Conservation (phyloP, 495 filamentous ascomycete species). For the Trypethelium eluteriae region DNA sequence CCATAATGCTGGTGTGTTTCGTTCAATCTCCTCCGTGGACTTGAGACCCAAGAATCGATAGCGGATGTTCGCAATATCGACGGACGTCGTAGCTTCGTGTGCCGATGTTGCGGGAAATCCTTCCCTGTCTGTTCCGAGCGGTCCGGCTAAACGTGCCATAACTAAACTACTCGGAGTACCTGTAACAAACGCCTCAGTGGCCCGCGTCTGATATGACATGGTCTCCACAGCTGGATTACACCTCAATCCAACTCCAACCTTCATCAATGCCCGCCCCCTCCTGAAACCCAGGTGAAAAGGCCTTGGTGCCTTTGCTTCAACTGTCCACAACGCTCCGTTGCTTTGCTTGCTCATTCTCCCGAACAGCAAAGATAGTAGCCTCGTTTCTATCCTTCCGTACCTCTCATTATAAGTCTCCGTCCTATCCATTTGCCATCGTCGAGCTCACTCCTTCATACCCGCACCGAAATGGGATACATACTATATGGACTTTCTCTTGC, state of each 20-base stretch:
- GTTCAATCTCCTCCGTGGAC: not conserved
- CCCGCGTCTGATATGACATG: not conserved
- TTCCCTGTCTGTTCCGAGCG: not conserved
- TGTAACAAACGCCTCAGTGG: not conserved
- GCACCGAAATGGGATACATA: slow-evolving; percentile 62
- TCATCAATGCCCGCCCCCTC: not conserved
- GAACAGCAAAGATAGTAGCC: not conserved
- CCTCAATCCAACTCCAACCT: not conserved
- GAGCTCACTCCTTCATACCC: slow-evolving; percentile 70
- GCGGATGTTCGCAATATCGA: not conserved
- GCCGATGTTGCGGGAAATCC: not conserved
- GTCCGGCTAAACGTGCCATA: not conserved
- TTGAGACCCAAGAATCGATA: not conserved
- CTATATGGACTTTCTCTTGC: slow-evolving; percentile 59
- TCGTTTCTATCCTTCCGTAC: slow-evolving; percentile 14
- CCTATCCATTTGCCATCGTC: slow-evolving; percentile 48
- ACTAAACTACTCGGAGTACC: not conserved
- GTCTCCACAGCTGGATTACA: not conserved
- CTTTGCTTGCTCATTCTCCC: not conserved
- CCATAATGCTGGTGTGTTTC: slow-evolving; percentile 38
- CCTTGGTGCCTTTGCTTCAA: slow-evolving; percentile 1
- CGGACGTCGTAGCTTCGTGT: not conserved
- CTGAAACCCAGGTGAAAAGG: slow-evolving; percentile 1
- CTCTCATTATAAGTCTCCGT: slow-evolving; percentile 36
- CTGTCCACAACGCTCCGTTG: not conserved